Conservation (phyloP, 2,329 filamentous ascomycete genomes). For the Penicillium paneum region DNA sequence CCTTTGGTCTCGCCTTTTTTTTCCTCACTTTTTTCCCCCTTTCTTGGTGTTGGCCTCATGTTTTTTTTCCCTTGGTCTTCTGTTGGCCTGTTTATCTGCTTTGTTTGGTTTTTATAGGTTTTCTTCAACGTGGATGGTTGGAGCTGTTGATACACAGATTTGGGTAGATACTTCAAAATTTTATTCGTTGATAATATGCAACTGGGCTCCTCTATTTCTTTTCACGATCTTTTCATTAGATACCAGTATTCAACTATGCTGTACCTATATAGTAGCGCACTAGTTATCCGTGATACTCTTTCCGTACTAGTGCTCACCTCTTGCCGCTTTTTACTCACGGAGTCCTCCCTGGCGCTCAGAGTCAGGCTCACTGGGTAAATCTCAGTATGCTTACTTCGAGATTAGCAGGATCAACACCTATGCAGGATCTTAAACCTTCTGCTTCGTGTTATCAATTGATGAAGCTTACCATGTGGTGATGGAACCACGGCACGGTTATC, state of each 20-base stretch:
- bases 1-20: slow-evolving; percentile 4
- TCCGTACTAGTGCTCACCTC: no score
- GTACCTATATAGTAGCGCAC: no score
- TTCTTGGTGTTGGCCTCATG: slow-evolving; percentile 3
- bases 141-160: slow-evolving; percentile 16
- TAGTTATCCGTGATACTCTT: no score
- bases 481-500: no score
- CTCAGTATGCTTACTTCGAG: no score
- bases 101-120: slow-evolving; percentile 9
- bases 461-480: no score
- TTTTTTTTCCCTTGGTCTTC: slow-evolving; percentile 16
- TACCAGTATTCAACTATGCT: neutral
- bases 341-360: no score
- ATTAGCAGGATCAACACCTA: no score
- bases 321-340: no score
- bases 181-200: neutral
- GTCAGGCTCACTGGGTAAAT: no score
- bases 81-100: neutral
- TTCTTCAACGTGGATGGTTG: slow-evolving; percentile 3
- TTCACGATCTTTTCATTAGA: neutral
- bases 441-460: no score
- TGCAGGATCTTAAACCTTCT: no score
- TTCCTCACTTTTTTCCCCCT: slow-evolving; percentile 3
- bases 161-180: slow-evolving; percentile 13
- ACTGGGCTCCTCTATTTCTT: neutral